Base-by-base conservation (phyloP, 305 asterid species). In the Solanum hybrid region DNA sequence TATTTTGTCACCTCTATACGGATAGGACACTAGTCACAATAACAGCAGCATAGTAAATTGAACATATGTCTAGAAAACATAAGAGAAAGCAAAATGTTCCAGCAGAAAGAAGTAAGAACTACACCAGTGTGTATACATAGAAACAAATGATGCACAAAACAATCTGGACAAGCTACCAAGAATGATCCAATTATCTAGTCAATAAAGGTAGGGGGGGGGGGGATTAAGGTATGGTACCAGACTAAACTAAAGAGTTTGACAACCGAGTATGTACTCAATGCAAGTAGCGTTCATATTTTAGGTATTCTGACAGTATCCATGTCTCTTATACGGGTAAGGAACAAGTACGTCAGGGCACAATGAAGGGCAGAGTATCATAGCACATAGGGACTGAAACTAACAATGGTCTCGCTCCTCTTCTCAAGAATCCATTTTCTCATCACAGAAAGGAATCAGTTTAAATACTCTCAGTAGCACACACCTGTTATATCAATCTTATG, bases 401-500 rank as follows among this genome's bases (percentile, higher is more conserved):
- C 24, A 38, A 32, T 26, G 36, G 35, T 24, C 24, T 26, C 35
- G 15, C 69, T 40, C 86, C 66, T 38, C 69, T 38, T 40, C 69
- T 40, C 36, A 17, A 26, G 26, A 42, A 13, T 40, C 71, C 9
- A 26, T 40, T 14, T 27, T 27, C 86, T n/a, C 37, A 42, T 27
- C 7, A 45, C 36, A 31, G 7, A 86, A 69, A 66, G 79, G 36
- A 36, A 86, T 60, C 80, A 60, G 45, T 38, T 24, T 4, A 29
- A 87, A 40, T 75, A 19, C 35, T 73, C 76, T 40, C 4, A 75
- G 90, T 40, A 72, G 10, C 26, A 84, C 88, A 31, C 88, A 92
- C 93, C 93, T 89, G 93, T 92, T 19, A 88, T 78, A 80, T 92
- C 94, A 88, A 92, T 92, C 91, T 87, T 91, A 75, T 92, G 92